A percentile compares a stretch with the other conserved stretches of the same genome.
Evolutionary conservation across 2,329 filamentous ascomycete genomes (phyloP).

Genomic region (Trichoderma sp.): DNA sequence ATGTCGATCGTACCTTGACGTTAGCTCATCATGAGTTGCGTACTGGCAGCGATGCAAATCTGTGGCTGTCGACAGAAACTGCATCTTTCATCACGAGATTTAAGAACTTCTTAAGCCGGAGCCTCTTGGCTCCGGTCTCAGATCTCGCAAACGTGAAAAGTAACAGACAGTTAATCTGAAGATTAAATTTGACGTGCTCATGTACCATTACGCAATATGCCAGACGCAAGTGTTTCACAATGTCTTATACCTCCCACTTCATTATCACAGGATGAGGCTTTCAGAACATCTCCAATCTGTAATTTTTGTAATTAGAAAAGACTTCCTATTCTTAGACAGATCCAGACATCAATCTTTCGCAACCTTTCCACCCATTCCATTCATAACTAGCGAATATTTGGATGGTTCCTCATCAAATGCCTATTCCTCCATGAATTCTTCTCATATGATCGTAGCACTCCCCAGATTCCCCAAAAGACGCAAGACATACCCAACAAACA

Average conservation of each 20-base stretch:
- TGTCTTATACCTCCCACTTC: neutral
- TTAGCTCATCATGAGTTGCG: neutral
- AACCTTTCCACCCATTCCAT: neutral
- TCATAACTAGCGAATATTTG: neutral
- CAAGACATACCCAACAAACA: slow-evolving; percentile 49
- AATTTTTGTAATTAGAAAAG: neutral
- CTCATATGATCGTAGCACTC: slow-evolving; percentile 11
- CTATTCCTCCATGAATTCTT: neutral
- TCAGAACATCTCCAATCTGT: neutral
- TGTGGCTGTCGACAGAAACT: neutral
- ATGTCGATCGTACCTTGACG: neutral
- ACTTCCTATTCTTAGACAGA: neutral
- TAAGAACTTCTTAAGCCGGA: neutral
- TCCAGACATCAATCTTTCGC: neutral
- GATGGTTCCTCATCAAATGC: neutral
- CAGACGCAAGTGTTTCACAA: neutral
- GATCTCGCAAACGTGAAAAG: neutral
- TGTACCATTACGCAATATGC: neutral
- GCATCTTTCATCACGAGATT: neutral
- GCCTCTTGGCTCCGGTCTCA: neutral
- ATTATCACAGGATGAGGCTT: neutral
- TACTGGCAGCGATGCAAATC: neutral
- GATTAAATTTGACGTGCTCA: neutral
- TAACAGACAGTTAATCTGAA: neutral
- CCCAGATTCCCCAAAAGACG: neutral